Evolutionary conservation across 495 filamentous ascomycete genomes (phyloP).

Genomic region (Ramalina peruviana): DNA sequence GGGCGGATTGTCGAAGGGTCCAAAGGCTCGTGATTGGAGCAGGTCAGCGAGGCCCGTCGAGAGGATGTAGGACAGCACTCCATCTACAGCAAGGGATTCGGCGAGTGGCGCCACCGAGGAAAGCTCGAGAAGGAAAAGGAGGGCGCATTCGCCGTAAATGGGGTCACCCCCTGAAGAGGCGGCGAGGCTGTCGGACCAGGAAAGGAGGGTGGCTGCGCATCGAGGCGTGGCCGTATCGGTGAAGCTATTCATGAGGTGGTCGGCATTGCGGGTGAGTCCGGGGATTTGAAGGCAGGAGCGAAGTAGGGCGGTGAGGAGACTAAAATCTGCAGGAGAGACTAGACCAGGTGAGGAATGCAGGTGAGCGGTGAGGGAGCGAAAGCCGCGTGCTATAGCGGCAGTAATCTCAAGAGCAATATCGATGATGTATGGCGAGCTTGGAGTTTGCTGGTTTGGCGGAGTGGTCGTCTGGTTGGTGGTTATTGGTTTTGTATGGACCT

Average conservation of each 20-base stretch:
- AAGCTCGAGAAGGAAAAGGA: slow-evolving; percentile 77
- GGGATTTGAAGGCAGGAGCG: slow-evolving; percentile 68
- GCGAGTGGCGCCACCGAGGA: slow-evolving; percentile 70
- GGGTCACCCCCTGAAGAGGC: slow-evolving; percentile 54
- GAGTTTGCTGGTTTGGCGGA: neutral
- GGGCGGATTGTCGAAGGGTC: slow-evolving; percentile 65
- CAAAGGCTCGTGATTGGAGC: slow-evolving; percentile 49
- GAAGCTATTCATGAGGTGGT: slow-evolving; percentile 53
- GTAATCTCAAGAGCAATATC: slow-evolving; percentile 57
- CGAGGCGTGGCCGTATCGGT: slow-evolving; percentile 50
- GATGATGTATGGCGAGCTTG: slow-evolving; percentile 14
- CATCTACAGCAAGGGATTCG: slow-evolving; percentile 78
- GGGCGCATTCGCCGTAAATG: slow-evolving; percentile 81
- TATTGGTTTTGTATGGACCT: slow-evolving; percentile 31
- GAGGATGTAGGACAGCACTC: slow-evolving; percentile 58
- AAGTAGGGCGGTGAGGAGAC: slow-evolving; percentile 76
- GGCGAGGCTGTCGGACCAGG: slow-evolving; percentile 75
- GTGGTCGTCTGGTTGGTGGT: neutral
- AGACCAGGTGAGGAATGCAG: slow-evolving; percentile 51
- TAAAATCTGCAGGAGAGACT: slow-evolving; percentile 54
- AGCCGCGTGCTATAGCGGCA: slow-evolving; percentile 56
- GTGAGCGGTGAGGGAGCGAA: slow-evolving; percentile 59
- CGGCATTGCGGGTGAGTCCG: slow-evolving; percentile 42
- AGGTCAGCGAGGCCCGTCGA: slow-evolving; percentile 65
- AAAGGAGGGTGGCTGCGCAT: slow-evolving; percentile 75